Evolutionary conservation across 164 flowering plant species (phyloP), one percentile per base, ranked within the genome.

Genomic region (Macadamia tetraphylla): DNA sequence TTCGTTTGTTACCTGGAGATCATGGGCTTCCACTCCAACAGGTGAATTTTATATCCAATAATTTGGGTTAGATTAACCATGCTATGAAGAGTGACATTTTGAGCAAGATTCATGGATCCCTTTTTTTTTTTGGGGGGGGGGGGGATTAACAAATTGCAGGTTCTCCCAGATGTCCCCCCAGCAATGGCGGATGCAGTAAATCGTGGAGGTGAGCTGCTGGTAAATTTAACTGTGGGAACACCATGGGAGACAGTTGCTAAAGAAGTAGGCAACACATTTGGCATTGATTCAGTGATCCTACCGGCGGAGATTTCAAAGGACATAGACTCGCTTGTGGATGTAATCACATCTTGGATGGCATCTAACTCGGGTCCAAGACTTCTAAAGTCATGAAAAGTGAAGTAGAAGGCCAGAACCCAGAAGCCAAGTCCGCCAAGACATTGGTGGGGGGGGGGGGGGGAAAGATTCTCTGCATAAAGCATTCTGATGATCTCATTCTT

Each of bases 161-260:
- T 77, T 67, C 77, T 89, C 30, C 96, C 96, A 56, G 94, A 94
- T 76, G 89, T 90, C 43, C 98, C 97, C 11, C 97, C 97, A 43
- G 89, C 85, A 73, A 85, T 94, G 92, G 88, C 87, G 29, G 89
- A 91, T 81, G 97, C 96, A 44, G 96, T 91, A 12, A 93, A 89
- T 68, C 82, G 91, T 18, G 96, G 98, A 62, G 80, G 97, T 68
- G 96, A 89, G 78, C 72, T 94, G 44, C 77, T 91, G 58, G 79
- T 89, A 23, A 88, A 81, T 81, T 70, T 91, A 74, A 79, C 91
- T 2, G 83, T 67, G 6, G 98, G 98, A 9, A 94, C 98, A 32
- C 94, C 97, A 29, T 94, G 91, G 97, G 98, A 91, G 71, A 78
- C 87, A 9, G 84, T 87, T 57, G 89, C 87, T 58, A 88, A 72